These are phyloP conservation scores for Pyrenophora teres DNA, from an alignment of 2,329 filamentous ascomycete species.

Conservation along the genomic window DNA sequence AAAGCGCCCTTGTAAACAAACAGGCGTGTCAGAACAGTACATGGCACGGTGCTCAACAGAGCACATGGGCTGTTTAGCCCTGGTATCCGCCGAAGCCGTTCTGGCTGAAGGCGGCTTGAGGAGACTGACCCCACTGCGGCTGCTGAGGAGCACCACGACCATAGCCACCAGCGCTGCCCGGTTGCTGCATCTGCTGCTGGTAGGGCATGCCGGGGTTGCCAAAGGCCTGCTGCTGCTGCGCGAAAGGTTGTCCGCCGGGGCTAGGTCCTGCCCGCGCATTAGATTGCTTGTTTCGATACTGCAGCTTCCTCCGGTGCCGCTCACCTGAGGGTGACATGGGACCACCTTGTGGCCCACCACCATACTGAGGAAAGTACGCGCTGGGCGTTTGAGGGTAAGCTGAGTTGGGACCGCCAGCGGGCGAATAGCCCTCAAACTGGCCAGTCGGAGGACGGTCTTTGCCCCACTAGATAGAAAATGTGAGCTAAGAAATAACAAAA, in stretches of 20 bases:
- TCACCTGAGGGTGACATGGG: conserved; percentile 64
- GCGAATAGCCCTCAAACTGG: conserved; percentile 81
- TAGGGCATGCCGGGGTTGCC: conserved; percentile 60
- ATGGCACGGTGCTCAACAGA: conserved; percentile 35
- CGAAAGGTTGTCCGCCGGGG: conserved; percentile 67
- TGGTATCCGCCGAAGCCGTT: conserved; percentile 66
- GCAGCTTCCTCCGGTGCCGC: conserved; percentile 44
- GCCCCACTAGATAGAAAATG: conserved; percentile 74
- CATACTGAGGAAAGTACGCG: conserved; percentile 91
- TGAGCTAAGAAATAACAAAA: conserved; percentile 32
- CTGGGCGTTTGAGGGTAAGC: conserved; percentile 79
- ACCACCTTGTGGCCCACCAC: conserved; percentile 63
- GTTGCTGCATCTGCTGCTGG: conserved; percentile 54
- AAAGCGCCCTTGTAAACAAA: conserved; percentile 41
- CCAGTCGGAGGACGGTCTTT: conserved; percentile 94
- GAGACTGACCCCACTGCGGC: conserved; percentile 59
- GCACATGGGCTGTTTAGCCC: conserved; percentile 50
- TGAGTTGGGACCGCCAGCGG: conserved; percentile 72
- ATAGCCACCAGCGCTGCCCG: conserved; percentile 77
- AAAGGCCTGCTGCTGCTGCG: conserved; percentile 60
- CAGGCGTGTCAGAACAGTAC: conserved; percentile 42
- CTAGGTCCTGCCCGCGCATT: conserved; percentile 56
- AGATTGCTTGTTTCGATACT: conserved; percentile 45
- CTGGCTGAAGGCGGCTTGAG: conserved; percentile 52
- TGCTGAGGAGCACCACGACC: conserved; percentile 70